Conservation (phyloP, 352 stramenopile species). For the Globisporangium takayamanum region DNA sequence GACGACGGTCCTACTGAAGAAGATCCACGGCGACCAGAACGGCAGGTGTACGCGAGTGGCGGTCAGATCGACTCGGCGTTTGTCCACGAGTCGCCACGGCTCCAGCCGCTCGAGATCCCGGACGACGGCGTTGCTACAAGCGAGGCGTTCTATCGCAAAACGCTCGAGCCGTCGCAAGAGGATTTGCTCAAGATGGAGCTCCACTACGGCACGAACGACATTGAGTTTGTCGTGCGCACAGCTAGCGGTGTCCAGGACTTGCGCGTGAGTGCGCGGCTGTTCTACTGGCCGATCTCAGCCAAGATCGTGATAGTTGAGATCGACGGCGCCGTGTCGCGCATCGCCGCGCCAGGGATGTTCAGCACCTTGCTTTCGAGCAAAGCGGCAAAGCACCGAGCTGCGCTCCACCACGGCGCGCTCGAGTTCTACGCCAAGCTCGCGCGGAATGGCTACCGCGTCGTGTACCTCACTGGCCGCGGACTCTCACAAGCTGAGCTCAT, state of each 20-base stretch:
- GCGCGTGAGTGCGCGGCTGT: slow-evolving; percentile 52
- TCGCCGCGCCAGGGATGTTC: slow-evolving; percentile 26
- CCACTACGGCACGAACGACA: slow-evolving; percentile 53
- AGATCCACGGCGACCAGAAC: background rate
- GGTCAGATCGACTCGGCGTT: slow-evolving; percentile 6
- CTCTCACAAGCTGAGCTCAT: slow-evolving; percentile 51
- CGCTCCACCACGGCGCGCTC: slow-evolving; percentile 53
- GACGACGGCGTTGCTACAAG: background rate
- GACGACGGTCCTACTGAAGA: background rate
- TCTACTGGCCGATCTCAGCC: slow-evolving; percentile 58
- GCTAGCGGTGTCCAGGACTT: slow-evolving; percentile 14
- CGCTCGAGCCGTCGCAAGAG: slow-evolving; percentile 46
- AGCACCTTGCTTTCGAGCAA: slow-evolving; percentile 28
- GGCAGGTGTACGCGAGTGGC: background rate
- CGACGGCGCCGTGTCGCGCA: slow-evolving; percentile 66
- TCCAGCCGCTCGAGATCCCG: background rate
- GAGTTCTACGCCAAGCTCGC: slow-evolving; percentile 68
- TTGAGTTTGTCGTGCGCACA: slow-evolving; percentile 53
- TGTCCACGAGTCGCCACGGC: background rate
- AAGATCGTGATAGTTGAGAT: slow-evolving; percentile 83
- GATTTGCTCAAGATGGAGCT: slow-evolving; percentile 58
- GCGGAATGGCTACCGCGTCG: slow-evolving; percentile 64
- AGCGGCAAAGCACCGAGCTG: slow-evolving; percentile 28
- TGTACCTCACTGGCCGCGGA: slow-evolving; percentile 75
- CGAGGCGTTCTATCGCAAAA: slow-evolving; percentile 49